These are phyloP conservation scores for Saksenaea oblongispora DNA, from an alignment of 371 early-diverging fungal species.

Conservation along the genomic window DNA sequence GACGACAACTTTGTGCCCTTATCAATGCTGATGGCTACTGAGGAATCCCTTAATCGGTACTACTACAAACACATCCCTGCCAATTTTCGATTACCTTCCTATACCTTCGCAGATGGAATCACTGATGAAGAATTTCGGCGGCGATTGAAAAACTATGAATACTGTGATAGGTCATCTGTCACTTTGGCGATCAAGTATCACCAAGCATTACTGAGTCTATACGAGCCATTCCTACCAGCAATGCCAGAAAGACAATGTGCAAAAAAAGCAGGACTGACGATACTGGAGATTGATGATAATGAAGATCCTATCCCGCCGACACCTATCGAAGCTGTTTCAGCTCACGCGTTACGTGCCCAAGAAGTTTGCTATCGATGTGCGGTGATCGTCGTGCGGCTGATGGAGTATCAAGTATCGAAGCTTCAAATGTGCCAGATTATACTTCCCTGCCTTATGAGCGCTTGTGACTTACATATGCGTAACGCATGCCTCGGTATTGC, in stretches of 20 bases:
- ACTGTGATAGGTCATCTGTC: constrained; percentile 23
- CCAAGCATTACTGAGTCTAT: constrained; percentile 24
- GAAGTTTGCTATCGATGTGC: constrained; percentile 30
- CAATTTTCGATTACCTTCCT: constrained; percentile 18
- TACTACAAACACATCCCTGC: constrained; percentile 24
- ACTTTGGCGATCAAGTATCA: constrained; percentile 24
- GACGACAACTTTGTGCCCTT: constrained; percentile 26
- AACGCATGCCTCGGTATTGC: constrained; percentile 36
- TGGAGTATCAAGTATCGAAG: constrained; percentile 28
- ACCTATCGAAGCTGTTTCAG: constrained; percentile 3
- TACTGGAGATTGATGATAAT: neutral
- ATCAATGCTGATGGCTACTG: constrained; percentile 23
- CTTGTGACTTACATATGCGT: constrained; percentile 39
- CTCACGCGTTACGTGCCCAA: constrained; percentile 27
- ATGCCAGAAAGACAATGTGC: constrained; percentile 7
- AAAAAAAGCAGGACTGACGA: neutral
- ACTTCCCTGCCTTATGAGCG: constrained; percentile 25
- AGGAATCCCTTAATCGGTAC: constrained; percentile 19
- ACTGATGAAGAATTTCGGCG: constrained; percentile 26
- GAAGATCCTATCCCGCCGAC: neutral
- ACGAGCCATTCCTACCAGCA: constrained; percentile 37
- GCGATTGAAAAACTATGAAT: constrained; percentile 18
- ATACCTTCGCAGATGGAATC: constrained; percentile 32
- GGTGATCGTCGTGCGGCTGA: constrained; percentile 28
- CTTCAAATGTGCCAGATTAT: constrained; percentile 24